Evolutionary conservation across 1,284 basidiomycete genomes (phyloP).

Genomic region (Gymnopus androsaceus): DNA sequence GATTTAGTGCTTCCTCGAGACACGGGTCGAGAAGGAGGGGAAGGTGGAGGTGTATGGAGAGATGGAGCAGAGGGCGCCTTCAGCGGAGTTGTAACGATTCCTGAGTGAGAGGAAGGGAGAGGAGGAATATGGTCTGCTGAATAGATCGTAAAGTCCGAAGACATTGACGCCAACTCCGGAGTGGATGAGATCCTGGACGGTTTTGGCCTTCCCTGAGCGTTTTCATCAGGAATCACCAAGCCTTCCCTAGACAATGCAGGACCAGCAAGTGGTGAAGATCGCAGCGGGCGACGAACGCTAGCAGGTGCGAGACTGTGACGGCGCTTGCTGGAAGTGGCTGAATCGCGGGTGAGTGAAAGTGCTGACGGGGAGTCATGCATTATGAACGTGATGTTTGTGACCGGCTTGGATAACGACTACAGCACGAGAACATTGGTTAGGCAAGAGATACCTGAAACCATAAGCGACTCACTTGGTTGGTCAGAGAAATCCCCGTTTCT

Average conservation of each 20-base stretch:
- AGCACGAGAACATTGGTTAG: neutral
- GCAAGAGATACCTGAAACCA: neutral
- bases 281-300: constrained; percentile 8
- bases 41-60: neutral
- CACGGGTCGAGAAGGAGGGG: constrained; percentile 5
- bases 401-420: neutral
- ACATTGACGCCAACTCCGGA: constrained; percentile 6
- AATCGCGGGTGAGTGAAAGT: neutral
- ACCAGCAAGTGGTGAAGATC: constrained; percentile 19
- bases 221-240: constrained; percentile 2
- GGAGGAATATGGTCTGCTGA: neutral
- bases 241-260: constrained; percentile 15
- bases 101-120: neutral
- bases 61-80: neutral
- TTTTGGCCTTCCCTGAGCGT: constrained; percentile 1
- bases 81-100: neutral
- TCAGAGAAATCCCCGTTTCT: neutral
- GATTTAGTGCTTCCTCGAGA: constrained; percentile 7
- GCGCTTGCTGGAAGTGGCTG: neutral
- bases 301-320: too few species aligned
- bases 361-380: neutral
- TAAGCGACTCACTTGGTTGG: neutral
- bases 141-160: neutral
- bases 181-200: constrained; percentile 17
- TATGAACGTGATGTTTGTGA: neutral